phyloP scores from a whole-genome alignment of 768 basidiomycete genomes.

The Leucosporidium scottii region DNA sequence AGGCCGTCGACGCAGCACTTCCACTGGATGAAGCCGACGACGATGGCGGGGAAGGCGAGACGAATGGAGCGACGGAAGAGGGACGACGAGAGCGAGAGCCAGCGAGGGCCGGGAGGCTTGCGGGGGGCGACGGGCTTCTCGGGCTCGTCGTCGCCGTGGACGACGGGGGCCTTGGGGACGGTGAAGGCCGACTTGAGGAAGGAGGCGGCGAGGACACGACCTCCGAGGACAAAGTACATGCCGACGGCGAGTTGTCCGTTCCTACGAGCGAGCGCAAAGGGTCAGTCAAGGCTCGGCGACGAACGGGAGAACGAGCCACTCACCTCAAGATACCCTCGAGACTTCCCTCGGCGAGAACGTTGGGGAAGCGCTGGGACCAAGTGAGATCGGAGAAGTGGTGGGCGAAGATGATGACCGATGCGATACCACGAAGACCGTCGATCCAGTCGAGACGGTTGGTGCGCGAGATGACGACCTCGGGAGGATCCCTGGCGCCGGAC shows the following conservation, averaged over 20 bases:
- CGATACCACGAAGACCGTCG: conserved; percentile 39
- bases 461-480: conserved; percentile 35
- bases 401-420: conserved; percentile 40
- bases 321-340: conserved; percentile 34
- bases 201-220: conserved; percentile 38
- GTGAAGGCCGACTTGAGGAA: conserved; percentile 40
- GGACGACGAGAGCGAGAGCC: conserved; percentile 39
- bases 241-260: conserved; percentile 40
- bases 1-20: conserved; percentile 31
- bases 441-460: conserved; percentile 40
- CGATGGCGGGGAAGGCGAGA: conserved; percentile 39
- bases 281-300: background rate
- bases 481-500: conserved; percentile 2
- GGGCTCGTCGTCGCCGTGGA: conserved; percentile 39
- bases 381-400: conserved; percentile 40
- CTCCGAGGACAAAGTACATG: conserved; percentile 40
- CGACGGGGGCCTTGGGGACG: conserved; percentile 37
- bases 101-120: conserved; percentile 38
- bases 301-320: background rate
- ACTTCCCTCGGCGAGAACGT: conserved; percentile 33
- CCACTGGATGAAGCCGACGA: conserved; percentile 41
- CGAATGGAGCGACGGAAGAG: conserved; percentile 41
- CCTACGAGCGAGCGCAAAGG: background rate
- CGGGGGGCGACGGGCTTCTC: conserved; percentile 32
- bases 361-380: conserved; percentile 36